phyloP scores from a whole-genome alignment of 768 basidiomycete species.

The Exsudoporus frostii region DNA sequence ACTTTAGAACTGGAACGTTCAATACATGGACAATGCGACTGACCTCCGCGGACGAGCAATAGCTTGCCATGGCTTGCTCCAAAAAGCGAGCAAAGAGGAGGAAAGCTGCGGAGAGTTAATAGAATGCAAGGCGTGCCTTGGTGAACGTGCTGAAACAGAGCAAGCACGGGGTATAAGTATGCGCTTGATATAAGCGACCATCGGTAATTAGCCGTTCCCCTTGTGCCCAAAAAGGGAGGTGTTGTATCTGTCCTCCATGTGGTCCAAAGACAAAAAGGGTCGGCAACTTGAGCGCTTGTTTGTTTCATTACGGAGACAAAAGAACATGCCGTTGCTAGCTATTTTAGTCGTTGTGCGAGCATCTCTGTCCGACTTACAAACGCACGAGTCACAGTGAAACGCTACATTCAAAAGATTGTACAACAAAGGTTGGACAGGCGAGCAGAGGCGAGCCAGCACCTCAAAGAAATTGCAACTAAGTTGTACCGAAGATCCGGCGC shows the following conservation, averaged over 20 bases:
- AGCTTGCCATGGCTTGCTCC: slow-evolving; percentile 20
- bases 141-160: slow-evolving; percentile 3
- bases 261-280: slow-evolving; percentile 26
- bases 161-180: slow-evolving; percentile 14
- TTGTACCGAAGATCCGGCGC: slow-evolving; percentile 25
- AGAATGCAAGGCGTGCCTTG: background rate
- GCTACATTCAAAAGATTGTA: background rate
- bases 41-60: slow-evolving; percentile 31
- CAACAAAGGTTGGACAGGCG: background rate
- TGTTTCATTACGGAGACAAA: slow-evolving; percentile 16
- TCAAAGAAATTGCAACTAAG: slow-evolving; percentile 1
- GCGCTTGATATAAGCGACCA: slow-evolving; percentile 5
- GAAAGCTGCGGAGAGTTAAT: background rate
- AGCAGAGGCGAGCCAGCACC: slow-evolving; percentile 23
- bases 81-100: background rate
- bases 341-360: slow-evolving; percentile 1
- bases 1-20: slow-evolving; percentile 4
- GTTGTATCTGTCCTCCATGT: slow-evolving; percentile 28
- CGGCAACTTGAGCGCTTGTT: slow-evolving; percentile 11
- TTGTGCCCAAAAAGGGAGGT: slow-evolving; percentile 32
- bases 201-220: slow-evolving; percentile 11
- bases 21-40: background rate
- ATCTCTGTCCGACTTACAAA: background rate
- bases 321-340: slow-evolving; percentile 7
- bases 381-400: background rate